A percentile compares a stretch with the other conserved stretches of the same genome.
phyloP scores from a whole-genome alignment of 1,284 basidiomycete genomes.

The Austroboletus rostrupii region DNA sequence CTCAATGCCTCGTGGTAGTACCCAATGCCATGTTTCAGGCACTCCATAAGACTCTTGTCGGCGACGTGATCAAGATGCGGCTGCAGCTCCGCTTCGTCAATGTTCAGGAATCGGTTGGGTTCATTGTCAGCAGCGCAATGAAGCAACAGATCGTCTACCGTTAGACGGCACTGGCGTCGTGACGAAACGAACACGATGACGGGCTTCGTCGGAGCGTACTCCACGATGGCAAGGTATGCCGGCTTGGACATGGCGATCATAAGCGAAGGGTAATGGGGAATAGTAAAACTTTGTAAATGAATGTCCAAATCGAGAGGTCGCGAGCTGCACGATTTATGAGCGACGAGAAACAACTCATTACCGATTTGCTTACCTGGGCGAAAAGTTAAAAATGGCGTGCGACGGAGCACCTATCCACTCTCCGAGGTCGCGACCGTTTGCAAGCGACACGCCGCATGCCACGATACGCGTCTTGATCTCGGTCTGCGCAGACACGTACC shows the following conservation, averaged over 20 bases:
- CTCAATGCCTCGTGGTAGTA: slow-evolving; percentile 94
- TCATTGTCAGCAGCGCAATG: slow-evolving; percentile 90
- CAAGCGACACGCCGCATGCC: slow-evolving; percentile 89
- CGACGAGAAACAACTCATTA: not conserved
- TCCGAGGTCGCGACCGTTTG: slow-evolving; percentile 94
- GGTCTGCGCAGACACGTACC: slow-evolving; percentile 95
- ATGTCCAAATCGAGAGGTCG: slow-evolving; percentile 96
- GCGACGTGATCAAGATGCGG: slow-evolving; percentile 85
- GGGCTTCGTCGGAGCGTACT: slow-evolving; percentile 84
- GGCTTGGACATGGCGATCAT: slow-evolving; percentile 99
- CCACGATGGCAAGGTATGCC: slow-evolving; percentile 89
- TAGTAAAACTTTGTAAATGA: slow-evolving; percentile 92
- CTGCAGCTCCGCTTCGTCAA: slow-evolving; percentile 79
- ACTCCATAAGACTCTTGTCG: slow-evolving; percentile 78
- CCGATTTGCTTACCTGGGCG: slow-evolving; percentile 61
- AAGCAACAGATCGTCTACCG: slow-evolving; percentile 87
- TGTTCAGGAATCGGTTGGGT: slow-evolving; percentile 85
- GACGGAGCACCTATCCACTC: slow-evolving; percentile 97
- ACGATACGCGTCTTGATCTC: slow-evolving; percentile 89
- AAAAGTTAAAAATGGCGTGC: slow-evolving; percentile 97
- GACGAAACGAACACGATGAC: slow-evolving; percentile 94
- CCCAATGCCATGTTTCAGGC: slow-evolving; percentile 86
- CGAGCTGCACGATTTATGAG: slow-evolving; percentile 49
- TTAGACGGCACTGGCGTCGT: slow-evolving; percentile 88
- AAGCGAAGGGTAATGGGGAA: slow-evolving; percentile 95